Evolutionary conservation across 768 basidiomycete genomes (phyloP).

Genomic region (Fomitopsis serialis): DNA sequence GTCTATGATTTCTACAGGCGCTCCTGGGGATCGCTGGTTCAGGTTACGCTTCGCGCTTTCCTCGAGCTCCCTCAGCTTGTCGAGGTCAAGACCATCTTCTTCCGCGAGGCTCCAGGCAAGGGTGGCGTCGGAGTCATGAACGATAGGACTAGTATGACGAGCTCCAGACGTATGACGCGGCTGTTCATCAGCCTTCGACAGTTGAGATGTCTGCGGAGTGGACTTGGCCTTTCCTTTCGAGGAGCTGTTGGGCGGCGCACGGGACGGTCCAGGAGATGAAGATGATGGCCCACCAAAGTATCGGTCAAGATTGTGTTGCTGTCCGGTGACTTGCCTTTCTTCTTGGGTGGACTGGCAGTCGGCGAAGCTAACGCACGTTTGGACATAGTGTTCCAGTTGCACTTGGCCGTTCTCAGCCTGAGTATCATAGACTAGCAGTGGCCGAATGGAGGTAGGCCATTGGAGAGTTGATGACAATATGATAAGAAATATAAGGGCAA

Average conservation of each 20-base stretch:
- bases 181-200: background rate
- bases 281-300: slow-evolving; percentile 14
- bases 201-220: background rate
- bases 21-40: background rate
- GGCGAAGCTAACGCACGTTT: slow-evolving; percentile 13
- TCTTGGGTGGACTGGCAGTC: slow-evolving; percentile 12
- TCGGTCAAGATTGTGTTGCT: slow-evolving; percentile 17
- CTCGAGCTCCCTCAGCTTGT: slow-evolving; percentile 16
- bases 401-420: background rate
- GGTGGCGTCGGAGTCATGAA: background rate
- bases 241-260: background rate
- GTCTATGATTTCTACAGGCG: slow-evolving; percentile 24
- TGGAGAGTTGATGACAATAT: background rate
- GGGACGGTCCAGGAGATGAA: slow-evolving; percentile 1
- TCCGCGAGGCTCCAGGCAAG: slow-evolving; percentile 18
- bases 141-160: background rate
- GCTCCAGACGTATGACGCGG: background rate
- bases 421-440: background rate
- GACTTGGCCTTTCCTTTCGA: background rate
- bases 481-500: background rate
- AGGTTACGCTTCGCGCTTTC: background rate
- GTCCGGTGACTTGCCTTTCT: slow-evolving; percentile 12
- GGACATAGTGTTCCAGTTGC: slow-evolving; percentile 9
- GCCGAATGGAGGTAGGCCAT: background rate
- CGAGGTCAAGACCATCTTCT: slow-evolving; percentile 19